Conservation (phyloP, 1,284 basidiomycete genomes). For the Malassezia furfur region DNA sequence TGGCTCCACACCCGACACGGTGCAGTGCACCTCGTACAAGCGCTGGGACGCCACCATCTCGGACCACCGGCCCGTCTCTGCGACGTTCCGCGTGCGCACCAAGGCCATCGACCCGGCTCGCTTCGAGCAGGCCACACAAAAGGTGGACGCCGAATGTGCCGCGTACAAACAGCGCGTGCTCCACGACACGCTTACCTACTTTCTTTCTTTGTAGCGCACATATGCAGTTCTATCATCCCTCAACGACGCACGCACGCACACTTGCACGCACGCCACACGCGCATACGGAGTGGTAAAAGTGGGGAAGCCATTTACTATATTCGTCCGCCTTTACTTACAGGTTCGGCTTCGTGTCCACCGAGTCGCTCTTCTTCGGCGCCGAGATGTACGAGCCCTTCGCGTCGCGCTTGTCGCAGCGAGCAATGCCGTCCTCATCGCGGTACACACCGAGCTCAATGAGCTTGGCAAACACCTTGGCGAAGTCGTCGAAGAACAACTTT, state of each 20-base stretch:
- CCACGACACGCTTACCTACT: not conserved
- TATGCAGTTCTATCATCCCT: not conserved
- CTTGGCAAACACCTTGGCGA: conserved; percentile 50
- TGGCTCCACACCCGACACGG: conserved; percentile 59
- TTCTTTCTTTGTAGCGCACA: not conserved
- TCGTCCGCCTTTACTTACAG: conserved; percentile 1
- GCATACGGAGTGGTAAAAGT: too few species aligned
- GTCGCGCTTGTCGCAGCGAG: conserved; percentile 33
- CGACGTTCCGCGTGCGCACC: conserved; percentile 22
- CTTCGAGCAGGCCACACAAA: not conserved
- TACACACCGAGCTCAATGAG: conserved; percentile 48
- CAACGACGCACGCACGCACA: too few species aligned
- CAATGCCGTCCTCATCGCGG: conserved; percentile 44
- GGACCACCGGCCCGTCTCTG: conserved; percentile 47
- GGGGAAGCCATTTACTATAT: too few species aligned
- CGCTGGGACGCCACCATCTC: conserved; percentile 45
- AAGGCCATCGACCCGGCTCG: conserved; percentile 20
- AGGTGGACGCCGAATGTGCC: not conserved
- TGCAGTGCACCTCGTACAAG: conserved; percentile 33
- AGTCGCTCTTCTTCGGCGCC: conserved; percentile 39
- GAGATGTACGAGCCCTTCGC: conserved; percentile 38
- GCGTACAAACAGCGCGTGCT: not conserved
- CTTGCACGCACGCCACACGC: too few species aligned
- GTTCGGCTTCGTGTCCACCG: conserved; percentile 8
- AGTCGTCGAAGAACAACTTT: conserved; percentile 54